These are phyloP conservation scores for Luffa aegyptiaca DNA, from an alignment of 306 rosid species.

Conservation along the genomic window DNA sequence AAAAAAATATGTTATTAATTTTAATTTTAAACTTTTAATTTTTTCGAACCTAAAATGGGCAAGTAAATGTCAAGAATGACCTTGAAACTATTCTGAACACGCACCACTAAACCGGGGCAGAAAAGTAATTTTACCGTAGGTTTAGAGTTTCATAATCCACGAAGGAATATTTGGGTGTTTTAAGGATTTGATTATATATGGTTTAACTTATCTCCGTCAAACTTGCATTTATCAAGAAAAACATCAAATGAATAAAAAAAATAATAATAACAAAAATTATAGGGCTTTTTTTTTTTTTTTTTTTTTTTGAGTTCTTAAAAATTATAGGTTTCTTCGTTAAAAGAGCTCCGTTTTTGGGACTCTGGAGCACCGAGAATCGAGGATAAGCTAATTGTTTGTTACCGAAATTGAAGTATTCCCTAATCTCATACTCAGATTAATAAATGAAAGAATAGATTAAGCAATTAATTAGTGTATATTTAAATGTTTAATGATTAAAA, in stretches of 20 bases:
- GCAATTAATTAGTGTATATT: not conserved
- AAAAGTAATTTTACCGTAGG: not conserved
- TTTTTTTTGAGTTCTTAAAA: no score
- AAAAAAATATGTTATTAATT: no score
- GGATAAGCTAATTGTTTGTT: not conserved
- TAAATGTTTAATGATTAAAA: not conserved
- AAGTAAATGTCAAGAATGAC: not conserved
- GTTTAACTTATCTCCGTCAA: not conserved
- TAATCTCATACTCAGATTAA: not conserved
- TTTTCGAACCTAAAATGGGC: no score
- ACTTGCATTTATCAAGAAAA: not conserved
- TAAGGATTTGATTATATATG: not conserved
- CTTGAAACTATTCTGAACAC: not conserved
- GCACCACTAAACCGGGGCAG: not conserved
- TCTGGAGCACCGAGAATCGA: not conserved
- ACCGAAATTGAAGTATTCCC: not conserved
- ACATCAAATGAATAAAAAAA: not conserved
- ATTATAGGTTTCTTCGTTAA: not conserved
- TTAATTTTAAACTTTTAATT: no score
- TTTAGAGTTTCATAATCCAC: not conserved
- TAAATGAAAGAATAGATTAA: not conserved
- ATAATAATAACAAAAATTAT: no score
- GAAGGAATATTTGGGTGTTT: slow-evolving; percentile 1
- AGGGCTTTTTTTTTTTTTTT: no score
- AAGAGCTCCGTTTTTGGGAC: not conserved